Percentiles rank a stretch among this genome's conserved stretches.
These are phyloP conservation scores for Teratosphaeria pseudoeucalypti DNA, from an alignment of 2,329 filamentous ascomycete genomes.

Conservation along the genomic window DNA sequence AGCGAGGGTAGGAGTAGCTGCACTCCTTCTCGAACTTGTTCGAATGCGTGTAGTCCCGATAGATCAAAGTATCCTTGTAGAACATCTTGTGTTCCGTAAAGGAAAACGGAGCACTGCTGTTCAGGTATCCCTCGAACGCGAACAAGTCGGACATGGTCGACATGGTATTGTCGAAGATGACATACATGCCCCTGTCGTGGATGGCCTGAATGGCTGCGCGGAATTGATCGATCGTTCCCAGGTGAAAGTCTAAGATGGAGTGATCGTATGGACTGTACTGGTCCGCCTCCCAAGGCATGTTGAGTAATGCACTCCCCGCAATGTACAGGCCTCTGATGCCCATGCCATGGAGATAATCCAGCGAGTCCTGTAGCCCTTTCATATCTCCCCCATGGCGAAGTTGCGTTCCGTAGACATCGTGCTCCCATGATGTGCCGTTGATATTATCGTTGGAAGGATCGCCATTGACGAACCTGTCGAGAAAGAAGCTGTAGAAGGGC, in stretches of 20 bases:
- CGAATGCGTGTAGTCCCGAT: slow-evolving; percentile 48
- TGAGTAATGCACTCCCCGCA: slow-evolving; percentile 54
- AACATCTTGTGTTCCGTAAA: slow-evolving; percentile 46
- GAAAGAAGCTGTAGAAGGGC: slow-evolving; percentile 55
- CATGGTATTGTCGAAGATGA: slow-evolving; percentile 56
- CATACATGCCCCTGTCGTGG: slow-evolving; percentile 54
- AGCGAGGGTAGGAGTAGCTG: slow-evolving; percentile 48
- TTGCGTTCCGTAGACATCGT: slow-evolving; percentile 49
- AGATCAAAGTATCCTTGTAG: slow-evolving; percentile 46
- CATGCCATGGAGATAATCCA: slow-evolving; percentile 56
- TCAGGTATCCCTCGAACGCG: slow-evolving; percentile 51
- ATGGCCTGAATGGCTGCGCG: slow-evolving; percentile 48
- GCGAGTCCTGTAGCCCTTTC: slow-evolving; percentile 46
- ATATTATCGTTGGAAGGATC: slow-evolving; percentile 53
- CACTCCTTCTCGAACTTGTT: slow-evolving; percentile 42
- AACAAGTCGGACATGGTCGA: slow-evolving; percentile 55
- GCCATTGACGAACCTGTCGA: slow-evolving; percentile 55
- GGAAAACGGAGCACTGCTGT: slow-evolving; percentile 46
- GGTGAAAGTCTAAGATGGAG: slow-evolving; percentile 53
- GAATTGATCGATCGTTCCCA: slow-evolving; percentile 50
- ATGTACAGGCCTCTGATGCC: slow-evolving; percentile 53
- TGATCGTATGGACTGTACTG: slow-evolving; percentile 48
- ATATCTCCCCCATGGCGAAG: slow-evolving; percentile 53
- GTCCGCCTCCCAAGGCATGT: slow-evolving; percentile 54
- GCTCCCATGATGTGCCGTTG: slow-evolving; percentile 51